phyloP scores from a whole-genome alignment of 768 basidiomycete genomes.

The Lentinula sp. region DNA sequence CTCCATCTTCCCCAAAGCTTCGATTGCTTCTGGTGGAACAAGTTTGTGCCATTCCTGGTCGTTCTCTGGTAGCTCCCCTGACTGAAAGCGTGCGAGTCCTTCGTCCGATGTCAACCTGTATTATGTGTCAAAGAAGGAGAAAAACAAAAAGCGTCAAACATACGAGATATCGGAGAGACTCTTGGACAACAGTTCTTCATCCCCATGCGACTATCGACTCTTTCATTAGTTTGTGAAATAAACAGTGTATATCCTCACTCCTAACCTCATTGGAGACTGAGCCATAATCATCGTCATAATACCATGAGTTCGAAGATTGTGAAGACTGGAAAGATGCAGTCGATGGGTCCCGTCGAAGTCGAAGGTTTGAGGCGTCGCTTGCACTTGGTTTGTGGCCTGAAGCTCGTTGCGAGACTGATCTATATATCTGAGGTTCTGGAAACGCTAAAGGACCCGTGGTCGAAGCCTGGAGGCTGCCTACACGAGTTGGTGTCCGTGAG shows the following conservation, averaged over 20 bases:
- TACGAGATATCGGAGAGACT: constrained; percentile 34
- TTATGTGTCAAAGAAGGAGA: constrained; percentile 12
- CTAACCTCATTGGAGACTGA: constrained; percentile 25
- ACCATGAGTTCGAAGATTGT: constrained; percentile 25
- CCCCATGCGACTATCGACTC: constrained; percentile 16
- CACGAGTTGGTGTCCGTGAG: constrained; percentile 25
- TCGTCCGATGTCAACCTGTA: constrained; percentile 60
- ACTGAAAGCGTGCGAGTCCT: constrained; percentile 60
- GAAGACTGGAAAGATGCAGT: constrained; percentile 24
- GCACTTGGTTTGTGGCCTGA: constrained; percentile 15
- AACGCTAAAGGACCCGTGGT: constrained; percentile 28
- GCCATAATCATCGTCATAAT: constrained; percentile 30
- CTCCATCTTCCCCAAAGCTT: constrained; percentile 69
- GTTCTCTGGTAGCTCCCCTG: constrained; percentile 52
- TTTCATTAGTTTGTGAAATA: constrained; percentile 5
- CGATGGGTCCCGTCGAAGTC: constrained; percentile 26
- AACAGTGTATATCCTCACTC: constrained; percentile 6
- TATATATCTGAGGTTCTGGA: constrained; percentile 48
- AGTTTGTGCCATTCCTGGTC: constrained; percentile 83
- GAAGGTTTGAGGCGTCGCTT: constrained; percentile 22
- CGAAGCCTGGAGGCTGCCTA: constrained; percentile 30
- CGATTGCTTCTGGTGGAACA: constrained; percentile 65
- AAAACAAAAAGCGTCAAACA: constrained; percentile 14
- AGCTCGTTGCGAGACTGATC: constrained; percentile 32
- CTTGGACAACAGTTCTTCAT: constrained; percentile 22